Base-by-base conservation (phyloP, 305 asterid species). In the Fraxinus nigra region DNA sequence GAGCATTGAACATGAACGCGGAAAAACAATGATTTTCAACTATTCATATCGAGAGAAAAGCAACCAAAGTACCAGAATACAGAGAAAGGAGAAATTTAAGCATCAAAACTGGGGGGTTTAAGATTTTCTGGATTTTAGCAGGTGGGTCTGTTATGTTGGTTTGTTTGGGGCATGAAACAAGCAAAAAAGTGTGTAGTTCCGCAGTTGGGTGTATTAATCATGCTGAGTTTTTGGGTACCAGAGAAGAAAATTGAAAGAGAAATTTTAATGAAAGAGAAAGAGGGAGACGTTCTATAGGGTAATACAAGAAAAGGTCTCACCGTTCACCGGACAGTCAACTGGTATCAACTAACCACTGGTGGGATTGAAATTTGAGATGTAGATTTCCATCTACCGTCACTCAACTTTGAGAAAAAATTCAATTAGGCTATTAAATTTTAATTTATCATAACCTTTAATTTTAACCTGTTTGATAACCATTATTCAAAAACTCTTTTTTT, bases 41-140 rank as follows among this genome's bases (percentile, higher is more conserved):
- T 77, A 48, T 30, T 40, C 77, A 38, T 40, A 61, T 3, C 81
- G 56, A 3, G 10, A 73, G 10, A 35, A 74, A 63, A 20, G 35
- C 59, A 80, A 37, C 18, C 82, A 76, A 69, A 11, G 76, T 65
- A 56, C 20, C 37, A 51, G 72, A 70, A 51, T 51, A 16, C 61
- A 51, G 40, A 54, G 81, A 46, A 26, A 30, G n/a, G 40, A 77
- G 38, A 63, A 81, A 75, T 56, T n/a, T 40, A 6, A 35, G 65
- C 85, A 65, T 63, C 74, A 74, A 74, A 40, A 18, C 72, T 72
- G 8, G 9, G 70, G 78, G 9, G 6, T 3, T 74, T 73, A 22
- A 35, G 69, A 37, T 22, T 54, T 79, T 65, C 67, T 24, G 37
- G 72, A n/a, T 20, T 76, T 38, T 20, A 56, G 18, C 43, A 26